Base-by-base conservation (phyloP, 2,329 filamentous ascomycete species). In the Aspergillus sp. region DNA sequence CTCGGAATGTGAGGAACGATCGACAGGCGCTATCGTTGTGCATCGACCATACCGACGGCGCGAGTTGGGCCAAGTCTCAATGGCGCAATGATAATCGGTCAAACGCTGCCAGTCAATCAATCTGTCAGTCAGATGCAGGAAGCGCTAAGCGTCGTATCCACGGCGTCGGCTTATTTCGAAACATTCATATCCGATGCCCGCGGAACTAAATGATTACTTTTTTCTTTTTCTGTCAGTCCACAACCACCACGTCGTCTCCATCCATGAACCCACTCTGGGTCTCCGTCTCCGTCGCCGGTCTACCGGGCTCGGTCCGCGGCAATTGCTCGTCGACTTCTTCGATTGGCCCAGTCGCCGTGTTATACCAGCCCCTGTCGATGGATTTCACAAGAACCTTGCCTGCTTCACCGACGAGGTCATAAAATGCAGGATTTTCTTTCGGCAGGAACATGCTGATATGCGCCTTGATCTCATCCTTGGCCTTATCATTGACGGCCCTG, bases 401-500 rank as follows among this genome's bases (percentile, higher is more conserved):
- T 20, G 75, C 68, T 51, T 71, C 62, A 31, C 66, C 61, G 14
- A 72, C 64, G 38, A 79, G 62, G 5, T 65, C 62, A 50, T 71
- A 68, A 57, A 74, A 78, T n/a, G 67, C 71, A 9, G 75, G 71
- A 49, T 79, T 78, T 19, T 76, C 68, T 41, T 66, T 69, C 14
- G 72, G 68, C 17, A 66, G 57, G 53, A 79, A 79, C 76, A 79
- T 79, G 59, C 61, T 74, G 54, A 72, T 89, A 71, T 97, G 94
- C 23, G 93, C 93, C 57, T 76, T 76, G 0, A 87, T 85, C 76
- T 97, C 94, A 62, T 96, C 90, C 10, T 74, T 76, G 1, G 88
- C 90, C 63, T 83, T 84, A 55, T 95, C 86, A 67, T 97, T 99
- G 51, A 91, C 77, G 3, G 85, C 87, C 63, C 84, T 81, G 57